These are phyloP conservation scores for Trichomonas vaginalis DNA, from an alignment of 208 protist species.

Conservation along the genomic window DNA sequence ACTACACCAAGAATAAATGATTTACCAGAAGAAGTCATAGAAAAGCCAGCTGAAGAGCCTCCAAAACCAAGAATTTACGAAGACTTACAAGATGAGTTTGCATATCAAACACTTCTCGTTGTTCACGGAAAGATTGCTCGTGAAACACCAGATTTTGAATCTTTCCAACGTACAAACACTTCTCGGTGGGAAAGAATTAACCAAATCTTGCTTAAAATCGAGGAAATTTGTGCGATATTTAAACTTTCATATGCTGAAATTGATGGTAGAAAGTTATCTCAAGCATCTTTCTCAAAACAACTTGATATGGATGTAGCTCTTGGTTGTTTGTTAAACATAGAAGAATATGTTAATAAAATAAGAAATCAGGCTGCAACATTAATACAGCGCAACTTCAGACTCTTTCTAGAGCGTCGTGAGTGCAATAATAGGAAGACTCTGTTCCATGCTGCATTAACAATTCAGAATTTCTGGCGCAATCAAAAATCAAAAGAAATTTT, in stretches of 20 bases:
- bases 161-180: neutral
- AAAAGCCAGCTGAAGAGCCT: neutral
- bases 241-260: neutral
- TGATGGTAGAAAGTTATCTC: neutral
- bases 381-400: neutral
- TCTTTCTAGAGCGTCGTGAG: neutral
- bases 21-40: neutral
- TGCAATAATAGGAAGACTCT: neutral
- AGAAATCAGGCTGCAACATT: neutral
- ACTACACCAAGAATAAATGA: neutral
- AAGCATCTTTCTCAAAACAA: neutral
- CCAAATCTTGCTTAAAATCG: neutral
- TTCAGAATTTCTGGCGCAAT: neutral
- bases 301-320: neutral
- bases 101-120: conserved; percentile 5
- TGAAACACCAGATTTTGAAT: conserved; percentile 4
- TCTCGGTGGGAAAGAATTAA: neutral
- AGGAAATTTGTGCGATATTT: neutral
- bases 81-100: neutral
- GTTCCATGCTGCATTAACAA: neutral
- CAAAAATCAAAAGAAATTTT: neutral
- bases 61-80: neutral
- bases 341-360: neutral
- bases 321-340: neutral
- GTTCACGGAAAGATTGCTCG: neutral